Conservation (phyloP, 2,329 filamentous ascomycete species). For the Penicillium aurantiogriseum region DNA sequence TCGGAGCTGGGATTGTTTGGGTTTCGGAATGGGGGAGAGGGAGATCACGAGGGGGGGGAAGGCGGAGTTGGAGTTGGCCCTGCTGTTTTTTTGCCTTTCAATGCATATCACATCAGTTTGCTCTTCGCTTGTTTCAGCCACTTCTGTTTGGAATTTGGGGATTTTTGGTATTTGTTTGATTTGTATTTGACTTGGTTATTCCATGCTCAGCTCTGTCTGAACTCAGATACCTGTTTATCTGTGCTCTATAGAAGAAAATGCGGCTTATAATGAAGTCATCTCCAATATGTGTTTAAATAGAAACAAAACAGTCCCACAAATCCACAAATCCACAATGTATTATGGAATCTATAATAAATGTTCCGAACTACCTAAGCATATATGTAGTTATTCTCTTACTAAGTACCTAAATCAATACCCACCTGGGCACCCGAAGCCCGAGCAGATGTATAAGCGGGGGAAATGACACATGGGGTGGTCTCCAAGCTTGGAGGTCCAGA, state of each 20-base stretch:
- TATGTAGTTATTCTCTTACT: neutral
- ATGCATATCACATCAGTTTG: slow-evolving; percentile 1
- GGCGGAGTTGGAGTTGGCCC: slow-evolving; percentile 22
- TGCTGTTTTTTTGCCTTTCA: slow-evolving; percentile 13
- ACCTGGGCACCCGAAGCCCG: no score
- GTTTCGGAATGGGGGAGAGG: slow-evolving; percentile 2
- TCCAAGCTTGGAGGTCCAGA: neutral
- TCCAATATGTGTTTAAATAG: neutral
- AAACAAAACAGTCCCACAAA: neutral
- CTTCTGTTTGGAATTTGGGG: neutral
- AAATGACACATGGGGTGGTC: neutral
- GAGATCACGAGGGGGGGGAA: slow-evolving; percentile 21
- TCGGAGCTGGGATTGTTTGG: slow-evolving; percentile 12
- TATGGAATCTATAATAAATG: neutral
- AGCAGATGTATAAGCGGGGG: neutral
- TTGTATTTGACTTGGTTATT: neutral
- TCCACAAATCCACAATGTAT: neutral
- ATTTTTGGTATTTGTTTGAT: neutral
- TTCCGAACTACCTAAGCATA: no score
- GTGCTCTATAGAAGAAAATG: neutral
- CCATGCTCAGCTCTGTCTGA: neutral
- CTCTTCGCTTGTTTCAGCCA: neutral
- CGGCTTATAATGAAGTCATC: slow-evolving; percentile 4
- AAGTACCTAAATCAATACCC: neutral
- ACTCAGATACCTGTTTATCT: neutral